Evolutionary conservation across 2,329 filamentous ascomycete species (phyloP), one percentile per base, ranked within the genome.

Genomic region (Aspergillus sojae): DNA sequence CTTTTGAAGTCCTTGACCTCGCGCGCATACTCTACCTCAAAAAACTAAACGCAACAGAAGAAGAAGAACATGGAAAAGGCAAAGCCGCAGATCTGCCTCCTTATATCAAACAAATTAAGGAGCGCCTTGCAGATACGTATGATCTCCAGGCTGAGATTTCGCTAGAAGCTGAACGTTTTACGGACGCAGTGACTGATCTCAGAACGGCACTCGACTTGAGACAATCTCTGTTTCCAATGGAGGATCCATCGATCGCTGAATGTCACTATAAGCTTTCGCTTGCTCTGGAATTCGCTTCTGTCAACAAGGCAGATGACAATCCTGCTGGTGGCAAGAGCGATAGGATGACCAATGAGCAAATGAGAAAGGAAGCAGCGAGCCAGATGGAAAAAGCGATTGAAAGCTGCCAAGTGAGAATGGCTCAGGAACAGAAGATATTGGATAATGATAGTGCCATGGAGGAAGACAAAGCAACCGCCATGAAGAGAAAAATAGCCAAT

Each of bases 231-330:
- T 93, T 92, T 74, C 86, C 92, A 0, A 85, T 90, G 57, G 92
- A 96, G 66, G 93, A 92, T 16, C 91, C 93, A 70, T 86, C 96
- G 58, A 86, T 98, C 62, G 94, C 95, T 48, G 95, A 99, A 81
- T 94, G 92, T 19, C 93, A 99, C 81, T 99, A 91, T 83, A 98
- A 97, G 80, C 89, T 99, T 30, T 97, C 94, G 0, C 86, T 99
- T 19, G 95, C 95, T 0, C 86, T 99, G 32, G 95, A 99, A 75
- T 98, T 98, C 71, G 92, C 92, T 4, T 95, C 93, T 0, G 88
- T 95, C 53, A 91, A 89, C 34, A 77, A 77, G 64, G 71, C 73
- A 19, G 73, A 74, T 34, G 64, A 62, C 28, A 63, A 62, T 11
- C 55, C 48, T 21, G 54, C 82, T 66, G 36, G 80, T 71, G 62